Base-by-base conservation (phyloP, 2,329 filamentous ascomycete genomes). In the Blumeriella jaapii region DNA sequence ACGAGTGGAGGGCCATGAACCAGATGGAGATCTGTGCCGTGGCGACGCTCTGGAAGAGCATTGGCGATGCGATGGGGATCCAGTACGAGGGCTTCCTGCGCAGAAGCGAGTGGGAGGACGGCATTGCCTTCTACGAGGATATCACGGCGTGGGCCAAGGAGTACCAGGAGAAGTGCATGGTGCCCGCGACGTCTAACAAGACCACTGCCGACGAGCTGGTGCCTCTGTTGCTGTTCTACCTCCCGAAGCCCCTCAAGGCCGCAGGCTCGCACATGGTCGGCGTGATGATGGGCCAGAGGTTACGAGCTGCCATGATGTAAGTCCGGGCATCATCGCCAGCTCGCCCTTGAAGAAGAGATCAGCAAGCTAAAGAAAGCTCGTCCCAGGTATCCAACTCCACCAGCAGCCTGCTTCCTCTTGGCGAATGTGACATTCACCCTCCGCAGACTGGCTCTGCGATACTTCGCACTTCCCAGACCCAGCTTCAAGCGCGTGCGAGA, bases 1-100 rank as follows among this genome's bases (percentile, higher is more conserved):
- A 74, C 48, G 83, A 89, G 53, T 89, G 82, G 81, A 69, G 82
- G 2, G 24, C 59, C 4, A 55, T 83, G 14, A 78, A 68, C 11
- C 70, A 78, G 1, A 63, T 86, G 57, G 82, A 87, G 55, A 55
- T 63, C 7, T 81, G 77, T 42, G 80, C 78, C 0, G 57, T 78
- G 18, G 75, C 71, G 11, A 74, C 71, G 0, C 74, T 81, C 49
- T 86, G 79, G 80, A 82, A 81, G 55, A 65, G 65, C 34, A 59
- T 83, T 11, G 81, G 80, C 10, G 75, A 84, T 47, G 70, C 71
- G 34, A 79, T 86, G 71, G 67, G 64, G 0, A 80, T 86, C 41
- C 54, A 62, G 30, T 72, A 70, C 45, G 11, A 29, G 14, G 41
- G 34, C 14, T 13, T 27, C 6, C 40, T 50, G 8, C 6, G 41